These are phyloP conservation scores for Saccharata proteae DNA, from an alignment of 2,329 filamentous ascomycete genomes.

Conservation along the genomic window DNA sequence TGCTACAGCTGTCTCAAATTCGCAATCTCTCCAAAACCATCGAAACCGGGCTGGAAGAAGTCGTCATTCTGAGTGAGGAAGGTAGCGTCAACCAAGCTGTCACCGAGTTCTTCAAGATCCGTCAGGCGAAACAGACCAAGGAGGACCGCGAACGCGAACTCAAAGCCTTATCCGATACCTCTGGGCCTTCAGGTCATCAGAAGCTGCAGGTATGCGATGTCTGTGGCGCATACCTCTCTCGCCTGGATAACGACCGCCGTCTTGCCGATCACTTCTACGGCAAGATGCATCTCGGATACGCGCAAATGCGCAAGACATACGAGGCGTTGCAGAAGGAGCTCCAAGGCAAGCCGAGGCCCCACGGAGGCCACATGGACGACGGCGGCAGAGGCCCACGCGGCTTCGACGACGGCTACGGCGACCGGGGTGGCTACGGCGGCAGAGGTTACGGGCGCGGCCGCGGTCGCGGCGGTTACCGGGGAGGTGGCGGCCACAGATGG, in stretches of 20 bases:
- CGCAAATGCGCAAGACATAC: constrained; percentile 91
- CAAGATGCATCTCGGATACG: constrained; percentile 98
- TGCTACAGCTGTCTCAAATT: constrained; percentile 60
- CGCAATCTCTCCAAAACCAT: constrained; percentile 68
- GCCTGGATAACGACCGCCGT: constrained; percentile 86
- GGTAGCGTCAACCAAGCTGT: constrained; percentile 70
- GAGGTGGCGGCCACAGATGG: constrained; percentile 20
- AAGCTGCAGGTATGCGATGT: constrained; percentile 98
- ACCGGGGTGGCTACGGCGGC: constrained; percentile 31
- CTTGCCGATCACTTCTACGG: constrained; percentile 97
- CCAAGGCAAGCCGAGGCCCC: constrained; percentile 54
- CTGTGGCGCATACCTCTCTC: constrained; percentile 84
- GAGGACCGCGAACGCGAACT: constrained; percentile 76
- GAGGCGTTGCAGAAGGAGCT: constrained; percentile 80
- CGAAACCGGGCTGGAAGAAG: constrained; percentile 70
- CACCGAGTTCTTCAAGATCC: constrained; percentile 78
- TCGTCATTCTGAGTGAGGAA: constrained; percentile 72
- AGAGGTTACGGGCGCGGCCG: constrained; percentile 39
- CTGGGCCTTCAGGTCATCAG: constrained; percentile 86
- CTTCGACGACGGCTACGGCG: constrained; percentile 24
- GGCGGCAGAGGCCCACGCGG: constrained; percentile 25
- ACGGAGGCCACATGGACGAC: constrained; percentile 25
- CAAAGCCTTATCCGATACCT: constrained; percentile 82
- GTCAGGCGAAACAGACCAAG: constrained; percentile 68
- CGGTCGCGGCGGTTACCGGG: constrained; percentile 18